Base-by-base conservation (phyloP, 2,329 filamentous ascomycete species). In the Orbilia blumenaviensis region DNA sequence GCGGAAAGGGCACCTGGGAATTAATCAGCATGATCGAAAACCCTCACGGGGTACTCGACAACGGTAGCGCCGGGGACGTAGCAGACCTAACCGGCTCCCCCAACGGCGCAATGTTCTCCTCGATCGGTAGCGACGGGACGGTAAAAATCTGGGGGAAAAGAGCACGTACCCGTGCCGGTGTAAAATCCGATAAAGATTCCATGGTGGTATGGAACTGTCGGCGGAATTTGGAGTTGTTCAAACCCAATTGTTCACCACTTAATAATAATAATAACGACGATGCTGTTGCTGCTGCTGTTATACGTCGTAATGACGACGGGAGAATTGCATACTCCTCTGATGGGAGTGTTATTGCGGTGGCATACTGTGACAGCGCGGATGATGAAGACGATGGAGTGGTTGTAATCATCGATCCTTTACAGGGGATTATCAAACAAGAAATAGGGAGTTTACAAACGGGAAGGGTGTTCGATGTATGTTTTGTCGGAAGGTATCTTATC, bases 111-210 rank as follows among this genome's bases (percentile, higher is more conserved):
- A 89, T 90, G 52, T 97, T 98, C 82, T 92, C 92, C 7, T 96
- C 94, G 0, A 86, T 97, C 41, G 95, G 94, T 36, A 88, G 90
- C 66, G 94, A 99, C 81, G 90, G 89, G 9, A 84, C 88, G 21
- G 88, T 96, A 38, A 89, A 92, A 41, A 85, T 95, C 54, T 99
- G 95, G 95, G 88, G 87, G n/a, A 89, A 92, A 9, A 91, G 88
- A 82, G 86, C 87, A 4, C 88, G 91, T 50, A 87, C 89, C 77
- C 88, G 89, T 54, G 88, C 92, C 79, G 92, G 92, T 2, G 71
- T 75, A 0, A 63, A 66, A 32, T 63, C 68, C 18, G 62, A 75
- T 14, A 75, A 75, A 29, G 63, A 67, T 5, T 56, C 64, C 36
- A 58, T 75, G 54, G 71, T 75, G 7, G 54, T 75, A 18, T 75